Conservation (phyloP, 257 asterid genomes). For the Forsythia viridissima region DNA sequence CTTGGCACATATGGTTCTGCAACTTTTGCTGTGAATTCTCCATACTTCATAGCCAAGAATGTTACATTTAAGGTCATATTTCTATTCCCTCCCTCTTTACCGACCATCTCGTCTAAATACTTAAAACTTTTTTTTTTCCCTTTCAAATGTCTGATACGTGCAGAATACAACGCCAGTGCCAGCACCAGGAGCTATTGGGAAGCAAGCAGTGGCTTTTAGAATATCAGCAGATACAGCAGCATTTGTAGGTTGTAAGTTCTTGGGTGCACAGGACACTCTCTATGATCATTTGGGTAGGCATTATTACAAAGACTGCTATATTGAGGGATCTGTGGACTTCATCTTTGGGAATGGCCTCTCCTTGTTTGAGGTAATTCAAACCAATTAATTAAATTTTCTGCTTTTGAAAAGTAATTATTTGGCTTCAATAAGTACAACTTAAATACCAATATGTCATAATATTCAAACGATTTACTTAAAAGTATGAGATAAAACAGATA, state of each 20-base stretch:
- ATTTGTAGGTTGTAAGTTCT: constrained; percentile 69
- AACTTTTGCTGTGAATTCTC: constrained; percentile 87
- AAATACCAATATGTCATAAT: neutral
- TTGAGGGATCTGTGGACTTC: constrained; percentile 94
- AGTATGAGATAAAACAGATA: neutral
- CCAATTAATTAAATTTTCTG: neutral
- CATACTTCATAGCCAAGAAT: constrained; percentile 76
- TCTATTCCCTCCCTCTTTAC: neutral
- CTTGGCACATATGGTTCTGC: constrained; percentile 92
- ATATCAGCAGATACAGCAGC: constrained; percentile 90
- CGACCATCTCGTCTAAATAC: neutral
- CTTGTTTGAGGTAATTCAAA: constrained; percentile 64
- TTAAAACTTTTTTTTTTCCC: neutral
- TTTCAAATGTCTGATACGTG: neutral
- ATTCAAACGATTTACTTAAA: neutral
- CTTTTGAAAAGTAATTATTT: neutral
- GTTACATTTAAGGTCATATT: constrained; percentile 71
- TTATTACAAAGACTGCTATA: constrained; percentile 85
- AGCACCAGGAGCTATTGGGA: constrained; percentile 75
- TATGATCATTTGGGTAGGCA: constrained; percentile 88
- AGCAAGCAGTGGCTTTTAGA: constrained; percentile 89
- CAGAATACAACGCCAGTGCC: constrained; percentile 92
- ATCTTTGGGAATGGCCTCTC: constrained; percentile 89
- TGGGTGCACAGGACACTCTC: constrained; percentile 93
- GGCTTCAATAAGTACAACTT: neutral